phyloP scores from a whole-genome alignment of 1,284 basidiomycete species.

The Thelephora terrestris region DNA sequence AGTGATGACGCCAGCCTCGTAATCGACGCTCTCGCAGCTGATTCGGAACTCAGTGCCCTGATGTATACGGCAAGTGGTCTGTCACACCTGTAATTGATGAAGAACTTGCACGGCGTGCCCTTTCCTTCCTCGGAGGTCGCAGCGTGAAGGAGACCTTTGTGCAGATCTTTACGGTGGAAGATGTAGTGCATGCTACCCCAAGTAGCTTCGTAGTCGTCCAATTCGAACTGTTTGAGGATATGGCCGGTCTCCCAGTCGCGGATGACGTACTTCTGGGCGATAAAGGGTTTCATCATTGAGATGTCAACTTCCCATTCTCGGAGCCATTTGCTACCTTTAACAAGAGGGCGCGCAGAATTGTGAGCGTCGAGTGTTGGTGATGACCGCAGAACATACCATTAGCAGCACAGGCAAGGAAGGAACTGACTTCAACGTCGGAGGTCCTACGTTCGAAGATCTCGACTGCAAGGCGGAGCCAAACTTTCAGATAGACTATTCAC shows the following conservation, averaged over 20 bases:
- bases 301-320: conserved; percentile 25
- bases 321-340: conserved; percentile 21
- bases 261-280: too few relatives aligned
- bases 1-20: conserved; percentile 23
- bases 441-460: not conserved
- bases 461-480: not conserved
- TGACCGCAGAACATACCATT: not conserved
- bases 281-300: conserved; percentile 15
- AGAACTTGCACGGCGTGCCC: conserved; percentile 19
- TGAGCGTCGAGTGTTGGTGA: not conserved
- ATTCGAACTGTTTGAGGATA: conserved; percentile 22
- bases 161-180: conserved; percentile 25
- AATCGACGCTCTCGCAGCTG: conserved; percentile 19
- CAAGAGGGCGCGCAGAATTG: not conserved
- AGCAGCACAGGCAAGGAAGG: not conserved
- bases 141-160: conserved; percentile 19
- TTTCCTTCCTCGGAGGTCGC: conserved; percentile 19
- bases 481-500: not conserved
- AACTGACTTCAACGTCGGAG: not conserved
- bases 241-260: conserved; percentile 21
- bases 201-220: conserved; percentile 22
- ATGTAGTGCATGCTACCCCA: conserved; percentile 27
- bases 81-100: conserved; percentile 15
- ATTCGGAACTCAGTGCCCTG: too few relatives aligned
- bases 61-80: too few relatives aligned